Evolutionary conservation across 306 rosid species (phyloP), one percentile per base, ranked within the genome.

Genomic region (Oemleria cerasiformis): DNA sequence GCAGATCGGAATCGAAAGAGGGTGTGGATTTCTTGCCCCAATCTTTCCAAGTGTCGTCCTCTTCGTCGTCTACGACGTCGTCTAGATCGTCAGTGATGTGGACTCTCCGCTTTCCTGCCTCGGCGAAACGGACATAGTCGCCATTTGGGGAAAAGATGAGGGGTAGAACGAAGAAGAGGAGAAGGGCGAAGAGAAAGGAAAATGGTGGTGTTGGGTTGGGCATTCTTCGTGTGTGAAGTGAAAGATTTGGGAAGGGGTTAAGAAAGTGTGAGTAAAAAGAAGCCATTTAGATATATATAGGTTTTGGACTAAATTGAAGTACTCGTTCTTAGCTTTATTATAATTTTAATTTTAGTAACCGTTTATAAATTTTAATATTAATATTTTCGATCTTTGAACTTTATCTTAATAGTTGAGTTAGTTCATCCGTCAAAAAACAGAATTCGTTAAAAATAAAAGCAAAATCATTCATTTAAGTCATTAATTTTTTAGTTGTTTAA

Each of bases 71-170:
- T 44, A 78, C 69, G 7, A 93, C 94, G 73, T 88, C 97, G 76
- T 94, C 94, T 15, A 94, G 86, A 23, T 94, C 92, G 78, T 94
- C 98, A 36, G 97, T 63, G 79, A 94, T 88, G 70, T 91, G 92
- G 58, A 87, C 69, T 74, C 63, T 73, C 38, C 97, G 81, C 74
- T 92, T 84, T 8, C 85, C 82, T 13, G 61, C 98, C 49, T 77
- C 78, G 6, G 79, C 85, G 71, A 82, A 57, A 1, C 71, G 80
- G 73, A 78, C 71, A 51, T 69, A 73, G 6, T 60, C 72, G 75
- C 67, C 55, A 78, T 63, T 75, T 34, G 15, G 17, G 38, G 74
- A 71, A 5, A 77, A 25, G 38, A 75, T 40, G 64, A 70, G 67
- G 78, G 80, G 60, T 2, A 75, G 63, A 17, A 74, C 13, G 30